A percentile compares a stretch with the other conserved stretches of the same genome.
phyloP scores from a whole-genome alignment of 2,329 filamentous ascomycete genomes.

The Colletotrichum spaethianum region DNA sequence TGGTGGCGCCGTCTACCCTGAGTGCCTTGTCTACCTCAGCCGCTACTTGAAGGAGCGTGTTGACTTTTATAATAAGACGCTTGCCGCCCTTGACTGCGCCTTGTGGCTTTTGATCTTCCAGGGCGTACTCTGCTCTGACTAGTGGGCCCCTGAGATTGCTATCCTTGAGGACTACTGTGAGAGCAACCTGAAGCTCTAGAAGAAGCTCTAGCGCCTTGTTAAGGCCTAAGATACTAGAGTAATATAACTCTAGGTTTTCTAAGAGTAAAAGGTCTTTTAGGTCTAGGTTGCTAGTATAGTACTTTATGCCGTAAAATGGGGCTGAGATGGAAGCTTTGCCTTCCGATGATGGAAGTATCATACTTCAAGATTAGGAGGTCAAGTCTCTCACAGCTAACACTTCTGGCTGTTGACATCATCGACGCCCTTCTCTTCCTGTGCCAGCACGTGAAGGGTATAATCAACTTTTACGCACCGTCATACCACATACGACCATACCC shows the following conservation, averaged over 20 bases:
- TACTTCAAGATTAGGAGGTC: neutral
- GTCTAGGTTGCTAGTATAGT: too few species aligned
- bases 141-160: neutral
- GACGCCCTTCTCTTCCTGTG: too few species aligned
- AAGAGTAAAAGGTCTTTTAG: too few species aligned
- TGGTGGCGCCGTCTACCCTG: neutral
- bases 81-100: neutral
- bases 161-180: neutral
- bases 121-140: neutral
- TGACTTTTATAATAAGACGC: neutral
- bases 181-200: neutral
- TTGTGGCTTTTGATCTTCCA: neutral
- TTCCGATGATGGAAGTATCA: conserved; percentile 2
- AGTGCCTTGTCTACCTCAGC: neutral
- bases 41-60: neutral
- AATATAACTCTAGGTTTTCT: too few species aligned
- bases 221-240: neutral
- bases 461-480: too few species aligned
- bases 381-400: too few species aligned
- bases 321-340: neutral
- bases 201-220: neutral
- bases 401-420: too few species aligned
- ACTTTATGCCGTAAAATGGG: neutral
- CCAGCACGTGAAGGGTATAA: too few species aligned
- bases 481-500: conserved; percentile 8